phyloP scores from a whole-genome alignment of 2,329 filamentous ascomycete genomes.

The Plectosphaerella sp. region DNA sequence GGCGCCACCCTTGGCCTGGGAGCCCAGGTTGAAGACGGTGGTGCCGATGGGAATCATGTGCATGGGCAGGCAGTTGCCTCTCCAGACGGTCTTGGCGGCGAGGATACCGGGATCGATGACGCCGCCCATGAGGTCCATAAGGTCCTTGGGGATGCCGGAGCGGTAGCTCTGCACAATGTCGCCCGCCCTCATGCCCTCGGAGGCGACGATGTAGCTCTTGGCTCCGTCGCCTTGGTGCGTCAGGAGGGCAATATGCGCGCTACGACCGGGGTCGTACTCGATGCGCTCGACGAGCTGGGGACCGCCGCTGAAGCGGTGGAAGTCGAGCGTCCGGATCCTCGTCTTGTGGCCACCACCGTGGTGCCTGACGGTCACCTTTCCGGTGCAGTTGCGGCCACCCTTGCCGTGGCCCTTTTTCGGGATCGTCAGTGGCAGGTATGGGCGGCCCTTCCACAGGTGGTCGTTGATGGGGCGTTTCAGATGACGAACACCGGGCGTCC shows the following conservation, averaged over 20 bases:
- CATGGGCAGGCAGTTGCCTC: conserved; percentile 91
- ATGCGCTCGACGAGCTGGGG: conserved; percentile 88
- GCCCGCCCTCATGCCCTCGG: conserved; percentile 88
- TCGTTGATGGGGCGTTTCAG: conserved; percentile 90
- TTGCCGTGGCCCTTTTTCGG: conserved; percentile 90
- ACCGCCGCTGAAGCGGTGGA: conserved; percentile 71
- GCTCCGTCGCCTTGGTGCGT: conserved; percentile 68
- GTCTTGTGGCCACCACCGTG: conserved; percentile 88
- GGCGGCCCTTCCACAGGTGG: conserved; percentile 92
- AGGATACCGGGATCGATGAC: conserved; percentile 91
- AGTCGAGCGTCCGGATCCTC: conserved; percentile 89
- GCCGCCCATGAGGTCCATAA: conserved; percentile 90
- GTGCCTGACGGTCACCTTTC: conserved; percentile 83
- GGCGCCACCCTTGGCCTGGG: conserved; percentile 65
- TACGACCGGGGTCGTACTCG: conserved; percentile 92
- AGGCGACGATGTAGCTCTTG: conserved; percentile 90
- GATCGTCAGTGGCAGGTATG: conserved; percentile 77
- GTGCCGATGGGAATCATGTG: conserved; percentile 97
- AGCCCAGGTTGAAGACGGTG: conserved; percentile 84
- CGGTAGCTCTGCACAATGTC: conserved; percentile 92
- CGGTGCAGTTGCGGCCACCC: conserved; percentile 86
- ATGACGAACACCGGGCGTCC: conserved; percentile 89
- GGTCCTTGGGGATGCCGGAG: conserved; percentile 78
- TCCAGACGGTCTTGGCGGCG: conserved; percentile 87
- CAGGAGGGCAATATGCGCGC: conserved; percentile 85